Base-by-base conservation (phyloP, 495 filamentous ascomycete species). In the Penicillium ochrochloron region DNA sequence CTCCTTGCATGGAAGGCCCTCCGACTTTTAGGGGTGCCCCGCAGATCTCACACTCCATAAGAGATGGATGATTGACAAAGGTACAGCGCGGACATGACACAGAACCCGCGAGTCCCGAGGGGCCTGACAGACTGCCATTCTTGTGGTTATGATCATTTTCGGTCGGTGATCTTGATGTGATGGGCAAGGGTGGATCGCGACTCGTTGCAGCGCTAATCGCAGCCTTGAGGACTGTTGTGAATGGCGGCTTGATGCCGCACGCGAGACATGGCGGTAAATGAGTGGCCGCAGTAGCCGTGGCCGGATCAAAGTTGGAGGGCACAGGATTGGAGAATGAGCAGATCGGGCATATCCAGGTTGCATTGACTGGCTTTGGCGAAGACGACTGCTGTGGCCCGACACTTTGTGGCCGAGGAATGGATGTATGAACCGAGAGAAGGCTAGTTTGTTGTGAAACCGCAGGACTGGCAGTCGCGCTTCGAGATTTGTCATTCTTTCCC, bases 301-400 rank as follows among this genome's bases (percentile, higher is more conserved):
- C 81, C 0, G 91, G 88, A 62, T 97, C 93, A 70, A 98, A 98
- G 72, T 96, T 97, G 17, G 90, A 90, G 0, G 95, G 93, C 2
- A 98, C 86, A 0, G 92, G 90, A 70, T 99, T 99, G n/a, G 95
- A 96, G 72, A 97, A 94, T 50, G 91, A 93, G 78, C 95, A 99
- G 72, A 99, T 98, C 3, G 92, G 90, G 79, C 96, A 99, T 51
- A 99, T 88, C 95, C 95, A 99, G n/a, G 94, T 97, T 5, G 91
- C 93, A 70, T 80, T 85, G 46, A 77, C 66, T 14, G 70, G 70
- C 39, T 76, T 73, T 8, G 75, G 70, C 33, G 78, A 65, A 3
- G 70, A 59, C 2, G 69, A 60, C 15, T 65, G 66, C n/a, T 69
- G 70, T 11, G 70, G 56, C 11, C 39, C 34, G 9, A 58, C 64